phyloP scores from a whole-genome alignment of 805 yeast species.

The Metschnikowia borealis region DNA sequence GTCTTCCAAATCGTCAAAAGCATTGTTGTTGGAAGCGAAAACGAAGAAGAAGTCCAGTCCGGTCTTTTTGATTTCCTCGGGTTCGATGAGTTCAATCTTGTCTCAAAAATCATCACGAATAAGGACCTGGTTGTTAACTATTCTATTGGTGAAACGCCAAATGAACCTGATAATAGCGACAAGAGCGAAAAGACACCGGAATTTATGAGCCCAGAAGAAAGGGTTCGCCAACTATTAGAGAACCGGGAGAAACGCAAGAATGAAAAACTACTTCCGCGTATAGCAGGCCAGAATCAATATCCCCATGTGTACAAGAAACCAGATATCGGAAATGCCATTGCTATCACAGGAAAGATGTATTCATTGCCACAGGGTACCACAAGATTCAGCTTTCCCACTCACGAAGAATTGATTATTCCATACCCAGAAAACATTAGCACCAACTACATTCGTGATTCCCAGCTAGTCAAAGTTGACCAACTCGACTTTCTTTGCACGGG shows the following conservation, averaged over 20 bases:
- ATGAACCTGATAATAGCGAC: slow-evolving; percentile 10
- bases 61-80: slow-evolving; percentile 78
- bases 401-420: slow-evolving; percentile 86
- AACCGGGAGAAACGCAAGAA: slow-evolving; percentile 50
- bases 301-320: slow-evolving; percentile 83
- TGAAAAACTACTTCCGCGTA: slow-evolving; percentile 44
- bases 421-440: slow-evolving; percentile 51
- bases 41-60: slow-evolving; percentile 65
- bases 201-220: slow-evolving; percentile 51
- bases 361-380: slow-evolving; percentile 79
- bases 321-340: slow-evolving; percentile 53
- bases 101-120: slow-evolving; percentile 55
- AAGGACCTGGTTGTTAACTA: slow-evolving; percentile 20
- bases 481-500: slow-evolving; percentile 78
- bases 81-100: slow-evolving; percentile 77
- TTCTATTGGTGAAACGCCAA: neutral
- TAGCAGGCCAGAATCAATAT: slow-evolving; percentile 45
- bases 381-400: slow-evolving; percentile 52
- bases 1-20: slow-evolving; percentile 26
- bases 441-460: slow-evolving; percentile 38
- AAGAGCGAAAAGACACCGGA: slow-evolving; percentile 6
- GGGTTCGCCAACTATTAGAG: slow-evolving; percentile 48
- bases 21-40: slow-evolving; percentile 32
- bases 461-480: slow-evolving; percentile 54
- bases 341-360: slow-evolving; percentile 77